These are phyloP conservation scores for Saxophila tyrrhenica DNA, from an alignment of 495 filamentous ascomycete genomes.

Conservation along the genomic window DNA sequence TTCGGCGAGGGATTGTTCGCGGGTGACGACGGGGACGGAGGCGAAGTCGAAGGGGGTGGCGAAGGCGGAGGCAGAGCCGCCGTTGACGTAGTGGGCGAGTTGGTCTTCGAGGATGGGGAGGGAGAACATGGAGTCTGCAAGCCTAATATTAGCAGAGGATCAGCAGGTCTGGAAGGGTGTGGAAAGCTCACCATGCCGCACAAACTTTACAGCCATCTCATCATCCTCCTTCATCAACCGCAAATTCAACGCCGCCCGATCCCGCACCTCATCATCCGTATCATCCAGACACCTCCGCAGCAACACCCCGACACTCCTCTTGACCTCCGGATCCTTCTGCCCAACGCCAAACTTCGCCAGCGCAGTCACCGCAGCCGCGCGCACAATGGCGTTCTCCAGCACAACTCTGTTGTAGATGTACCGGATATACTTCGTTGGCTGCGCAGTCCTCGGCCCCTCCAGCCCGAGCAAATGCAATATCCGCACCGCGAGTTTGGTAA, in stretches of 20 bases:
- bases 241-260: constrained; percentile 87
- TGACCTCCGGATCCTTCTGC: constrained; percentile 92
- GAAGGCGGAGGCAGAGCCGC: constrained; percentile 75
- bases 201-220: constrained; percentile 69
- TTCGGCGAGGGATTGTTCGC: constrained; percentile 94
- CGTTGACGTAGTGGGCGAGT: constrained; percentile 94
- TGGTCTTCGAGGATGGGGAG: constrained; percentile 95
- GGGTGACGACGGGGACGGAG: constrained; percentile 84
- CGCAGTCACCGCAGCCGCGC: constrained; percentile 90
- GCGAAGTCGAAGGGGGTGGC: constrained; percentile 77
- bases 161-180: not conserved
- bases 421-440: constrained; percentile 95
- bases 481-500: constrained; percentile 93
- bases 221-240: constrained; percentile 75
- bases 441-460: constrained; percentile 89
- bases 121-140: constrained; percentile 70
- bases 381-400: constrained; percentile 89
- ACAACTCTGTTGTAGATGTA: constrained; percentile 99
- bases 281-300: constrained; percentile 92
- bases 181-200: constrained; percentile 66
- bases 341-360: constrained; percentile 95
- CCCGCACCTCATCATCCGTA: constrained; percentile 93
- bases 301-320: constrained; percentile 84
- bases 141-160: not conserved
- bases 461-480: constrained; percentile 86